phyloP scores from a whole-genome alignment of 2,329 filamentous ascomycete species.

The Hymenoscyphus scutula region DNA sequence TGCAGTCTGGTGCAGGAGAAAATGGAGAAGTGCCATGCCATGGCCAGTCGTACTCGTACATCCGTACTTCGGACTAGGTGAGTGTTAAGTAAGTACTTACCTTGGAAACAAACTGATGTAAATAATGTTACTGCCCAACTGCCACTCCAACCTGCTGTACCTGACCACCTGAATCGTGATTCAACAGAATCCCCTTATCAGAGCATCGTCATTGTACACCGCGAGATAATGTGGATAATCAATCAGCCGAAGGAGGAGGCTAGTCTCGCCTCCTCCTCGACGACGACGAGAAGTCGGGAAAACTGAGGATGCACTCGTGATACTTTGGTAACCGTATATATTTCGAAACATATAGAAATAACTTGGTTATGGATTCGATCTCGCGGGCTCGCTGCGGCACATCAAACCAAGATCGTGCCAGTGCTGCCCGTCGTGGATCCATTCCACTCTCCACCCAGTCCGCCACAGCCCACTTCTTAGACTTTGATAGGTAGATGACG shows the following conservation, averaged over 20 bases:
- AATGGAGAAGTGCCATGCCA: neutral
- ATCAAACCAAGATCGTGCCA: constrained; percentile 15
- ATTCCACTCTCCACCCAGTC: constrained; percentile 10
- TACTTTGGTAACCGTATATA: neutral
- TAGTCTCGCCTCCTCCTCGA: neutral
- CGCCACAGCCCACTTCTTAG: constrained; percentile 14
- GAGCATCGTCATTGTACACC: neutral
- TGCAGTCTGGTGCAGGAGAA: neutral
- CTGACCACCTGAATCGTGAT: neutral
- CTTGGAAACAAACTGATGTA: neutral
- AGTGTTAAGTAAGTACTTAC: too few relatives aligned
- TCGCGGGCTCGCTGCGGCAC: constrained; percentile 11
- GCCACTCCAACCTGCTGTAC: neutral
- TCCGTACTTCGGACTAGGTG: neutral
- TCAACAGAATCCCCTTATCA: neutral
- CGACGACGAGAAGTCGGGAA: neutral
- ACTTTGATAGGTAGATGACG: constrained; percentile 16
- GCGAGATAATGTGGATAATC: neutral
- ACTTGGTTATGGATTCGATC: constrained; percentile 21
- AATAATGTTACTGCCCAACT: neutral
- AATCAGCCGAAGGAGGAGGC: neutral
- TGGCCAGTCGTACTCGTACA: neutral
- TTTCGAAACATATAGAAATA: constrained; percentile 13
- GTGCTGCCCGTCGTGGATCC: constrained; percentile 6
- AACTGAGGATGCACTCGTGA: neutral